Evolutionary conservation across 2,329 filamentous ascomycete species (phyloP).

Genomic region (Fusarium secorum): DNA sequence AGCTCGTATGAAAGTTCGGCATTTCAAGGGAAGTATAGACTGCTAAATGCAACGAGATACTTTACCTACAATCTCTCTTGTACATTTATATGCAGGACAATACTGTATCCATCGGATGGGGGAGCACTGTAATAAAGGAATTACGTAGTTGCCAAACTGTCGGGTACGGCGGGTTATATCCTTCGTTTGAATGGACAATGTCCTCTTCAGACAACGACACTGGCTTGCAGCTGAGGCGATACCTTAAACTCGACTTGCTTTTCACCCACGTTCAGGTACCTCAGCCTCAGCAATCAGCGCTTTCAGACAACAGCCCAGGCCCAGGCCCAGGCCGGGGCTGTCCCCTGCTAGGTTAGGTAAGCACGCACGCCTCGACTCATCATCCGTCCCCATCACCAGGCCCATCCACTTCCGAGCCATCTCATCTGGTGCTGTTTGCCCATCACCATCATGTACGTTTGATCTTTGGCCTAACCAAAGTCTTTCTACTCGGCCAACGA

Average conservation of each 20-base stretch:
- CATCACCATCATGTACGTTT: constrained; percentile 10
- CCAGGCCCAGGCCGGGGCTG: neutral
- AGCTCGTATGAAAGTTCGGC: neutral
- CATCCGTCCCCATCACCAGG: constrained; percentile 25
- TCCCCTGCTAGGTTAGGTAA: neutral
- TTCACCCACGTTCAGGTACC: neutral
- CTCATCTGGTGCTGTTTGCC: constrained; percentile 13
- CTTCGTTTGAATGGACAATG: neutral
- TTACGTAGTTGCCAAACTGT: neutral
- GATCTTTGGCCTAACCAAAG: constrained; percentile 22
- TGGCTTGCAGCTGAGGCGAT: neutral
- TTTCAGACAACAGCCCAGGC: neutral
- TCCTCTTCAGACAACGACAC: neutral
- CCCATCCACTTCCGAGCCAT: constrained; percentile 24
- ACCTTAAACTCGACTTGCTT: neutral
- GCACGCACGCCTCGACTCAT: constrained; percentile 11
- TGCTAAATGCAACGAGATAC: neutral
- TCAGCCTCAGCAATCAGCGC: no score
- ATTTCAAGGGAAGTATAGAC: neutral
- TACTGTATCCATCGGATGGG: neutral
- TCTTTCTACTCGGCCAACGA: constrained; percentile 8
- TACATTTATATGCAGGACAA: neutral
- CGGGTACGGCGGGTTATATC: neutral
- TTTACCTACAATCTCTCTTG: neutral
- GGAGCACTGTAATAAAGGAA: neutral